phyloP scores from a whole-genome alignment of 345 rosid species.

The Diplotaxis tenuifolia region DNA sequence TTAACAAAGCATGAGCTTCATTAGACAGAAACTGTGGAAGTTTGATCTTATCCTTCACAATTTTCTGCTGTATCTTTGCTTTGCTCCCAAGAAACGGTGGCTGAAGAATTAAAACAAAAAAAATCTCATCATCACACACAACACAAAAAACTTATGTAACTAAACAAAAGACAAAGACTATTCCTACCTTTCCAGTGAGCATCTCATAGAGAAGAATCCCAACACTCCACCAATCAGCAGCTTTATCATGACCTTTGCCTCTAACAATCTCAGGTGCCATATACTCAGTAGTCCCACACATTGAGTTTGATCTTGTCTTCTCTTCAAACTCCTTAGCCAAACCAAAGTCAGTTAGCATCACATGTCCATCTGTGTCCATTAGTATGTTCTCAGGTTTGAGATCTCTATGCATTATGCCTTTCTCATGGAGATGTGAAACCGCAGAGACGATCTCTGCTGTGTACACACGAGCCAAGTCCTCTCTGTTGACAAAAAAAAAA shows the following conservation, averaged over 20 bases:
- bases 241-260: conserved; percentile 91
- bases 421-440: conserved; percentile 85
- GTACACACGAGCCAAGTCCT: conserved; percentile 89
- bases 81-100: conserved; percentile 77
- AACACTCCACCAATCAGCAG: conserved; percentile 99
- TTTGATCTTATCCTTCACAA: conserved; percentile 78
- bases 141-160: not conserved
- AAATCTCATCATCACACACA: not conserved
- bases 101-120: conserved; percentile 36
- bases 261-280: conserved; percentile 92
- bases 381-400: conserved; percentile 95
- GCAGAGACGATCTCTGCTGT: conserved; percentile 92
- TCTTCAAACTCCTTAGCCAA: conserved; percentile 84
- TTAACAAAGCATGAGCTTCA: conserved; percentile 79
- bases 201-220: conserved; percentile 87
- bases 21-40: conserved; percentile 64
- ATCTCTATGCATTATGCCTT: conserved; percentile 98
- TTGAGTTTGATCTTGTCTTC: conserved; percentile 80
- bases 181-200: conserved; percentile 81
- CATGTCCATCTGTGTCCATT: conserved; percentile 85
- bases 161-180: not conserved
- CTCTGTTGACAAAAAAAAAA: conserved; percentile 44
- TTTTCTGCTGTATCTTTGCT: conserved; percentile 68
- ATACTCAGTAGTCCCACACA: conserved; percentile 93
- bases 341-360: conserved; percentile 91